Evolutionary conservation across 2,329 filamentous ascomycete species (phyloP).

Genomic region (Acephala macrosclerotiorum): DNA sequence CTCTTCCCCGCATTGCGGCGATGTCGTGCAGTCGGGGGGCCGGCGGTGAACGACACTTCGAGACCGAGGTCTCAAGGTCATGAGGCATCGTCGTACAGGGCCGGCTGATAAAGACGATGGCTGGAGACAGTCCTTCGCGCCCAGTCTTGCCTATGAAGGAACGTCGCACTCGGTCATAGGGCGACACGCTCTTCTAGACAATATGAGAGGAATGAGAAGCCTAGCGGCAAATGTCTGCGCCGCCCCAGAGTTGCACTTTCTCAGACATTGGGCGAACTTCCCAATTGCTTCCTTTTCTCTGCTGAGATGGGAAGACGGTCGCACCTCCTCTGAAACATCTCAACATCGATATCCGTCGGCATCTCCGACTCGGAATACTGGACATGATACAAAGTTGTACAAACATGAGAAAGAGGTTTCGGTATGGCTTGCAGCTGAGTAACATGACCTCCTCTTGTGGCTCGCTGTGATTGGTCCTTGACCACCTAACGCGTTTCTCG

Average conservation of each 20-base stretch:
- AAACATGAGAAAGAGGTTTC: background rate
- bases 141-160: background rate
- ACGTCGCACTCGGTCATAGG: constrained; percentile 2
- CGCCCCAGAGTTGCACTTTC: background rate
- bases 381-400: background rate
- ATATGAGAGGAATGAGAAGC: background rate
- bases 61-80: constrained; percentile 6
- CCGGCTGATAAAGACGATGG: background rate
- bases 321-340: constrained; percentile 4
- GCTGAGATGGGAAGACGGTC: background rate
- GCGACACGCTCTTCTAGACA: background rate
- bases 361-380: background rate
- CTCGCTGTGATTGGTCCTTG: background rate
- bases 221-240: background rate
- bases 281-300: background rate
- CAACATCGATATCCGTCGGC: constrained; percentile 1
- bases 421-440: constrained; percentile 1
- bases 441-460: background rate
- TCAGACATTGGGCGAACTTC: constrained; percentile 2
- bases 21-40: background rate
- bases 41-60: constrained; percentile 7
- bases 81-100: background rate
- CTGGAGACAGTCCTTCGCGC: background rate
- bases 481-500: background rate
- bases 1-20: constrained; percentile 6